Evolutionary conservation across 306 rosid species (phyloP).

Genomic region (Quercus rubra): DNA sequence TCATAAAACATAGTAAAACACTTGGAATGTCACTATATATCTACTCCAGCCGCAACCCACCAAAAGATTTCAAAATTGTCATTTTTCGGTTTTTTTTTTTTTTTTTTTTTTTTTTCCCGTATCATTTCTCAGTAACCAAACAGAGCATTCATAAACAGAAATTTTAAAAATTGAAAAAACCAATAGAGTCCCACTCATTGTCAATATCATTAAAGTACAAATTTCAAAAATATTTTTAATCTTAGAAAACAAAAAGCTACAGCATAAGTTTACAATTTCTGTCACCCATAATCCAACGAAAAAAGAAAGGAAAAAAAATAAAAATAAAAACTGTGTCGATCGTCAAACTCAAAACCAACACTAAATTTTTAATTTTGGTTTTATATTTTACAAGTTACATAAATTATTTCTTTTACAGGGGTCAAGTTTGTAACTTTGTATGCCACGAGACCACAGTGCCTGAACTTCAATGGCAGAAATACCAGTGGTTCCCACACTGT

Average conservation of each 20-base stretch:
- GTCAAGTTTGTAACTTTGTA: background rate
- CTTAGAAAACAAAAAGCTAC: background rate
- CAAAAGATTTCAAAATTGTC: background rate
- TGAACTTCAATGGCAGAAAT: background rate
- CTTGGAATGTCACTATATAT: background rate
- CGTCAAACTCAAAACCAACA: background rate
- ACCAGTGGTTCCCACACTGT: slow-evolving; percentile 1
- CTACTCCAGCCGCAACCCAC: background rate
- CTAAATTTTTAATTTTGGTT: background rate
- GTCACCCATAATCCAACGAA: background rate
- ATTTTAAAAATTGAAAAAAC: background rate
- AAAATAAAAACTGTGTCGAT: background rate
- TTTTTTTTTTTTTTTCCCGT: background rate
- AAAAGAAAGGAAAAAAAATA: background rate
- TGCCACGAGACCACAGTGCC: slow-evolving; percentile 14
- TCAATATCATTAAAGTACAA: slow-evolving; percentile 24
- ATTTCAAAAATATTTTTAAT: slow-evolving; percentile 21
- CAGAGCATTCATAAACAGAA: slow-evolving; percentile 11
- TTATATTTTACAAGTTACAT: background rate
- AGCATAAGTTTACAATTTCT: slow-evolving; percentile 1
- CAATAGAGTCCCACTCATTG: slow-evolving; percentile 24
- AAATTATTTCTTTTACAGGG: background rate
- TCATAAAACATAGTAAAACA: background rate
- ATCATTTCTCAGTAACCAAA: slow-evolving; percentile 9
- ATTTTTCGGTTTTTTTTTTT: background rate